These are phyloP conservation scores for Nadsonia commutata DNA, from an alignment of 1,139 yeast genomes.

Conservation along the genomic window DNA sequence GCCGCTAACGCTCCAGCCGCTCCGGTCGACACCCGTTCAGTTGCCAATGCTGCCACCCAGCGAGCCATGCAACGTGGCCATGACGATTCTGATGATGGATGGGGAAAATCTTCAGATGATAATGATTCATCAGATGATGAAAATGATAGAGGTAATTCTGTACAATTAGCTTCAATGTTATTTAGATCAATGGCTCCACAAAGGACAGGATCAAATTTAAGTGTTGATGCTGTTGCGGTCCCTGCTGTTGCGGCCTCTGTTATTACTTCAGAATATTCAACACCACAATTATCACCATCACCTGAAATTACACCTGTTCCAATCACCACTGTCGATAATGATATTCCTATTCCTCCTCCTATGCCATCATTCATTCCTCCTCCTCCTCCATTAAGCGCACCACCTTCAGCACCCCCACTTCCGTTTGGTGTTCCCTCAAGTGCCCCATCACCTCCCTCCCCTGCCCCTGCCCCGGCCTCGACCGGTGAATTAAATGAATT, in stretches of 20 bases:
- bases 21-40: slow-evolving; percentile 13
- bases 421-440: slow-evolving; percentile 6
- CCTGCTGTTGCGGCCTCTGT: slow-evolving; percentile 2
- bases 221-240: slow-evolving; percentile 4
- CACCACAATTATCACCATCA: slow-evolving; percentile 8
- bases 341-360: slow-evolving; percentile 8
- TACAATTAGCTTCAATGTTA: slow-evolving; percentile 45
- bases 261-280: slow-evolving; percentile 3
- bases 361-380: slow-evolving; percentile 10
- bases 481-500: slow-evolving; percentile 14
- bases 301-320: slow-evolving; percentile 8
- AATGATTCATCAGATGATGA: slow-evolving; percentile 34
- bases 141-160: slow-evolving; percentile 34
- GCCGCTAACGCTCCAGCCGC: slow-evolving; percentile 33
- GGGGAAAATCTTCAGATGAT: slow-evolving; percentile 34
- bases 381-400: slow-evolving; percentile 7
- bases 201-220: slow-evolving; percentile 9
- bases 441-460: slow-evolving; percentile 11
- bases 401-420: slow-evolving; percentile 9
- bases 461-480: slow-evolving; percentile 7
- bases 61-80: slow-evolving; percentile 41
- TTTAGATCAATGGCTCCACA: slow-evolving; percentile 48
- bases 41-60: slow-evolving; percentile 38
- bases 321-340: slow-evolving; percentile 9
- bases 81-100: slow-evolving; percentile 27